Percentiles rank a stretch among this genome's conserved stretches.
Evolutionary conservation across 257 asterid species (phyloP).

Genomic region (Thymus mandschuricus): DNA sequence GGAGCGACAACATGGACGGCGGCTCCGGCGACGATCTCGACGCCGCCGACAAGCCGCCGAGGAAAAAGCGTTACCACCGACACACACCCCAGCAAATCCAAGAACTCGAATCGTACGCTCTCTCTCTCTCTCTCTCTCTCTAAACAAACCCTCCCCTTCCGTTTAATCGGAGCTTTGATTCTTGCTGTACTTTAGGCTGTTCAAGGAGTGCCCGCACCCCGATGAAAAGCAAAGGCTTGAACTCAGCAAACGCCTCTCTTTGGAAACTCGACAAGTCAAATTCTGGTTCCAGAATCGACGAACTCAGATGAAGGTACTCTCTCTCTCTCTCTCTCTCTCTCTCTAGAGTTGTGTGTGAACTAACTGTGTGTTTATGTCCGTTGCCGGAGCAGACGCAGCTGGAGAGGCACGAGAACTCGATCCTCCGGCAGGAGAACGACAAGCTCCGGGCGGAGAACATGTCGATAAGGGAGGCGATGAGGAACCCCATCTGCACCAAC

Average conservation of each 20-base stretch:
- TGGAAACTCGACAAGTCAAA: slow-evolving; percentile 88
- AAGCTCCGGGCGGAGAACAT: slow-evolving; percentile 63
- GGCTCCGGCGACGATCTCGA: slow-evolving; percentile 92
- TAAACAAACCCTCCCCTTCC: not conserved
- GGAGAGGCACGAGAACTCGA: slow-evolving; percentile 62
- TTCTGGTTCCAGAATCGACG: slow-evolving; percentile 96
- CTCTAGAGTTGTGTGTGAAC: not conserved
- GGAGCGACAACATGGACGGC: slow-evolving; percentile 88
- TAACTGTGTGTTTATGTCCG: not conserved
- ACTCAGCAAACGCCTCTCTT: slow-evolving; percentile 75
- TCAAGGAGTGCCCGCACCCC: slow-evolving; percentile 97
- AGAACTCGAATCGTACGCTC: slow-evolving; percentile 80
- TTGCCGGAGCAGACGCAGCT: slow-evolving; percentile 48
- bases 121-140: not conserved
- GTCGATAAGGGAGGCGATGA: slow-evolving; percentile 56
- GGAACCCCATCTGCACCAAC: slow-evolving; percentile 62
- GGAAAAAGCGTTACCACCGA: slow-evolving; percentile 93
- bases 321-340: not conserved
- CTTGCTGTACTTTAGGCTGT: slow-evolving; percentile 49
- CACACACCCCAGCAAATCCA: slow-evolving; percentile 99
- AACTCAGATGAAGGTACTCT: slow-evolving; percentile 89
- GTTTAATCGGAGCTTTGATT: not conserved
- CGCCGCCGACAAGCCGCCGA: slow-evolving; percentile 74
- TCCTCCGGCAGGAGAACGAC: slow-evolving; percentile 62
- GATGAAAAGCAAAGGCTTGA: slow-evolving; percentile 95